Base-by-base conservation (phyloP, 352 stramenopile species). In the Peronospora belbahrii region DNA sequence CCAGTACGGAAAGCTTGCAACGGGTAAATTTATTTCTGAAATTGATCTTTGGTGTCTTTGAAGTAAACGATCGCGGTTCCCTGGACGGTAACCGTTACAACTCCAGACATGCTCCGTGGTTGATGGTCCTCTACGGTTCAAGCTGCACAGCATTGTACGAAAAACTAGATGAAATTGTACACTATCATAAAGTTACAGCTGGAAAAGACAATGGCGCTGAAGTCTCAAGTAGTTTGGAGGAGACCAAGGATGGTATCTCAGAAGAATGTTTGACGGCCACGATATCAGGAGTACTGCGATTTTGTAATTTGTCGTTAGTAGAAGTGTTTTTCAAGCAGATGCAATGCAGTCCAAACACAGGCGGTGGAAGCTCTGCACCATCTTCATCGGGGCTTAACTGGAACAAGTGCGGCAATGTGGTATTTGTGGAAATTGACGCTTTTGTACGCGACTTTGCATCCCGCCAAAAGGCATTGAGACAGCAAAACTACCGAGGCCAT, bases 361-460 rank as follows among this genome's bases (percentile, higher is more conserved):
- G 46, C 4, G 36, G 30, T 30, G 50, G 45, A 24, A 41, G 38
- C 23, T 34, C 24, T 30, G 56, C 40, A 24, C 48, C 39, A 23
- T 61, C 59, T 15, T 56, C 58, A 10, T 44, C 39, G n/a, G 50
- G 65, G 20, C 51, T 86, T 0, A 81, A 78, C 42, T 91, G 80
- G 80, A 70, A 74, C 42, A 91, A 91, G 51, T 88, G 74, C 24
- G 80, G 80, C 13, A 91, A 89, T 25, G 71, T 89, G 15, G 72
- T 91, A 35, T 86, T 88, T 42, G 77, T 91, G 17, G 80, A 91
- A 56, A 74, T 89, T 11, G 80, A 91, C 38, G 69, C 62, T 14
- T 61, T 91, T 41, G 72, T 91, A 49, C 73, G 80, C 5, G 77
- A 91, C 30, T 89, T 89, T 54, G 52, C 75, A 6, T 74, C 76